Percentiles rank a stretch among this genome's conserved stretches.
Conservation (phyloP, 1,139 yeast genomes). For the Kluyveromyces marxianus region DNA sequence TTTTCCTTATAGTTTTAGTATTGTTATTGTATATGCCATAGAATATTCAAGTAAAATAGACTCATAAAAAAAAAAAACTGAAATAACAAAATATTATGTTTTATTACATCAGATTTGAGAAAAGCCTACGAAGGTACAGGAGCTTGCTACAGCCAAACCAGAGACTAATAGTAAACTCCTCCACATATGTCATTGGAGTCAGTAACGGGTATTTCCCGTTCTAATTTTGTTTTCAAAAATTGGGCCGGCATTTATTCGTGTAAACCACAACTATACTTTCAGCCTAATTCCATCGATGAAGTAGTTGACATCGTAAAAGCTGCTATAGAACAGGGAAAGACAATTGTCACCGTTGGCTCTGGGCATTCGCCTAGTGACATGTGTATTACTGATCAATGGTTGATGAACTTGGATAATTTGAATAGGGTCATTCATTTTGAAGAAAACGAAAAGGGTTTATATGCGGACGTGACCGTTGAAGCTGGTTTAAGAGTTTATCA, state of each 20-base stretch:
- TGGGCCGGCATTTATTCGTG: conserved; percentile 92
- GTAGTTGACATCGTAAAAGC: conserved; percentile 54
- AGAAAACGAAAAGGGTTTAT: conserved; percentile 44
- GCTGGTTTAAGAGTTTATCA: conserved; percentile 85
- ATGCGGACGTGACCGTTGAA: conserved; percentile 85
- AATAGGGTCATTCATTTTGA: conserved; percentile 44
- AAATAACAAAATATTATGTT: no score
- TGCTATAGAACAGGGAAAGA: conserved; percentile 54
- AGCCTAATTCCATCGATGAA: conserved; percentile 62
- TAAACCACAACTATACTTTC: conserved; percentile 68
- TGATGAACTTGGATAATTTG: conserved; percentile 76
- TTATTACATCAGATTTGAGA: no score
- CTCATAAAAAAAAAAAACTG: no score
- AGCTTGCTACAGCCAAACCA: no score
- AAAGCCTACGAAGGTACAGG: no score
- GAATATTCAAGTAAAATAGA: no score
- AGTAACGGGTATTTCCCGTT: conserved; percentile 23
- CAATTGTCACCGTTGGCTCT: conserved; percentile 82
- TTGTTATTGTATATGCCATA: no score
- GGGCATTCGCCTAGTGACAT: conserved; percentile 94
- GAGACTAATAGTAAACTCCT: background rate
- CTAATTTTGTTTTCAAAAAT: conserved; percentile 40
- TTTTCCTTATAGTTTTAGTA: no score
- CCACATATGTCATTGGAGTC: conserved; percentile 1
- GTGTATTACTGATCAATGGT: conserved; percentile 85